Evolutionary conservation across 2,329 filamentous ascomycete species (phyloP).

Genomic region (Graphilbum sp.): DNA sequence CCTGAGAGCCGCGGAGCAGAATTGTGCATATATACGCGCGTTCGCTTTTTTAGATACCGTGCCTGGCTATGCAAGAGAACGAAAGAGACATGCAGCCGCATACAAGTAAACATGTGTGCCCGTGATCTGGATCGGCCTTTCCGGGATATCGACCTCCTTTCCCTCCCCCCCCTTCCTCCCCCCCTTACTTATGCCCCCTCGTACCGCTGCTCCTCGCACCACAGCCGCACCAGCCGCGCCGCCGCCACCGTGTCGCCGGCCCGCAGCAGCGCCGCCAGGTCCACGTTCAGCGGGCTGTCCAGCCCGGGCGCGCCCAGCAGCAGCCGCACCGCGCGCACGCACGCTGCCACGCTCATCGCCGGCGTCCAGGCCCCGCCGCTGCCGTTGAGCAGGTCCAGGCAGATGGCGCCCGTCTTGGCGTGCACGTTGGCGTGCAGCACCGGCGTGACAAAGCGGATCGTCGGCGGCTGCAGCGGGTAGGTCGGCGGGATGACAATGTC

Average conservation of each 20-base stretch:
- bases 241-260: slow-evolving; percentile 53
- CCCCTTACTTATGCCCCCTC: slow-evolving; percentile 19
- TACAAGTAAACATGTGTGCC: too few species aligned
- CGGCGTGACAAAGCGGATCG: slow-evolving; percentile 65
- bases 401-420: slow-evolving; percentile 69
- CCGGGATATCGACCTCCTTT: too few species aligned
- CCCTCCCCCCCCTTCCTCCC: too few species aligned
- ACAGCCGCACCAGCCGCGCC: slow-evolving; percentile 54
- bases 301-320: slow-evolving; percentile 52
- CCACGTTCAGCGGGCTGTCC: slow-evolving; percentile 64
- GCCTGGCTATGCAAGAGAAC: too few species aligned
- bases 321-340: slow-evolving; percentile 55
- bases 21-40: too few species aligned
- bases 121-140: too few species aligned
- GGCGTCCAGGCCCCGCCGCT: slow-evolving; percentile 53
- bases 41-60: too few species aligned
- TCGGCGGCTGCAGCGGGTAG: slow-evolving; percentile 68
- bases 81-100: too few species aligned
- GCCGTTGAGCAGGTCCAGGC: slow-evolving; percentile 59
- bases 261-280: slow-evolving; percentile 55
- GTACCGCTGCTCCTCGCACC: slow-evolving; percentile 39
- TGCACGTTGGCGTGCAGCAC: slow-evolving; percentile 72
- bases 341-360: slow-evolving; percentile 64
- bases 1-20: too few species aligned
- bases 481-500: slow-evolving; percentile 55